Evolutionary conservation across 345 rosid genomes (phyloP).

Genomic region (Turritis glabra): DNA sequence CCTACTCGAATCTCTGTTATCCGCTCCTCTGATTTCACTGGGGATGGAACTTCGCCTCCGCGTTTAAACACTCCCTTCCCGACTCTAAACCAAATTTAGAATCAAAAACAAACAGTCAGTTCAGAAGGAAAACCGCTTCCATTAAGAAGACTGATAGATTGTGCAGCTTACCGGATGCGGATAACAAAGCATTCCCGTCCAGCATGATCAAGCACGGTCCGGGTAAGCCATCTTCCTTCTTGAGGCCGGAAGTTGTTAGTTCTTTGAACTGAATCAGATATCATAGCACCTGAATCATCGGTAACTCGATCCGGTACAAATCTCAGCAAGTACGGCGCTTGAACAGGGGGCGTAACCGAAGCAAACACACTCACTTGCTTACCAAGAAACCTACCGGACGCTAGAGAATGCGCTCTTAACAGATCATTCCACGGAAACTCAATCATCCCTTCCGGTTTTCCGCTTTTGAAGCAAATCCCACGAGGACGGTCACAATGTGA

Average conservation of each 20-base stretch:
- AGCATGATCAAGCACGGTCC: slow-evolving; percentile 88
- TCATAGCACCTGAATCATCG: slow-evolving; percentile 91
- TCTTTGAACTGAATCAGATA: slow-evolving; percentile 76
- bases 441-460: slow-evolving; percentile 42
- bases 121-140: neutral
- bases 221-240: slow-evolving; percentile 93
- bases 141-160: neutral
- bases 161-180: slow-evolving; percentile 56
- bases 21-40: slow-evolving; percentile 70
- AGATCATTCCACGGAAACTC: slow-evolving; percentile 78
- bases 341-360: slow-evolving; percentile 86
- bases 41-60: slow-evolving; percentile 73
- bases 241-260: slow-evolving; percentile 70
- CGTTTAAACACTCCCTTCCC: slow-evolving; percentile 89
- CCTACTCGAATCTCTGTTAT: slow-evolving; percentile 86
- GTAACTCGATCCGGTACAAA: slow-evolving; percentile 92
- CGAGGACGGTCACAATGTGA: slow-evolving; percentile 42
- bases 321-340: slow-evolving; percentile 79
- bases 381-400: slow-evolving; percentile 51
- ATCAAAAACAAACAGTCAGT: slow-evolving; percentile 5
- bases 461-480: slow-evolving; percentile 47
- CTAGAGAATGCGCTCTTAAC: slow-evolving; percentile 63
- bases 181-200: slow-evolving; percentile 86
- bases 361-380: slow-evolving; percentile 48
- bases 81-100: slow-evolving; percentile 43